A percentile compares a stretch with the other conserved stretches of the same genome.
Conservation (phyloP, 139 green algal species). For the Deuterostichococcus epilithicus region DNA sequence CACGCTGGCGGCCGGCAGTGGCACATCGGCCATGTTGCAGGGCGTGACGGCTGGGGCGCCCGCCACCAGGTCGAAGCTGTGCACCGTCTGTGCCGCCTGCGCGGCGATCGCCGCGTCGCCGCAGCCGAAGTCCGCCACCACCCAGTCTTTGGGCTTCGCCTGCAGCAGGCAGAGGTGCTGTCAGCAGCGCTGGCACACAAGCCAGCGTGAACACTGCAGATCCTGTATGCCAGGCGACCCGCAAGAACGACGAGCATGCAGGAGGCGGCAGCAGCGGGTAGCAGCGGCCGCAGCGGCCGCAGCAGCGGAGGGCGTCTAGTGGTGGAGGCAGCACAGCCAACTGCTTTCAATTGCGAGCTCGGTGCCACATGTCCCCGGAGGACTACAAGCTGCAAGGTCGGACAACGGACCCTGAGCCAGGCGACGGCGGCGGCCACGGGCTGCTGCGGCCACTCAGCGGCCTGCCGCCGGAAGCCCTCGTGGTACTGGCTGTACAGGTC, state of each 20-base stretch:
- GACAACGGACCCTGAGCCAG: slow-evolving; percentile 64
- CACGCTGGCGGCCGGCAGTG: slow-evolving; percentile 37
- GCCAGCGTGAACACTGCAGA: too few species aligned
- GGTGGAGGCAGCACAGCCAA: too few species aligned
- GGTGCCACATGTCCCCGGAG: too few species aligned
- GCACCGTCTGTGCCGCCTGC: slow-evolving; percentile 57
- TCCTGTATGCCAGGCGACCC: too few species aligned
- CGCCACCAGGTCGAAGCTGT: slow-evolving; percentile 86
- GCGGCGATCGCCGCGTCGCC: slow-evolving; percentile 80
- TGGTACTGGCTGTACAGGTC: slow-evolving; percentile 87
- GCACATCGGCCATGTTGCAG: slow-evolving; percentile 87
- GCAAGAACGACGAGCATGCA: too few species aligned
- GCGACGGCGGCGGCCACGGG: slow-evolving; percentile 73
- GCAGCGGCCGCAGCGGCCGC: too few species aligned
- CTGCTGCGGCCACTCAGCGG: slow-evolving; percentile 74
- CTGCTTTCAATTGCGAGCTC: too few species aligned
- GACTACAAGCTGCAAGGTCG: too few species aligned
- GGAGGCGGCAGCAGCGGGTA: too few species aligned
- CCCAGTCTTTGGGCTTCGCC: slow-evolving; percentile 19
- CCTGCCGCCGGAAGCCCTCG: slow-evolving; percentile 81
- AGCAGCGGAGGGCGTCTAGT: too few species aligned
- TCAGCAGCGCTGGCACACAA: not conserved
- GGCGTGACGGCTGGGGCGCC: slow-evolving; percentile 74
- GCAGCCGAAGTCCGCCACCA: slow-evolving; percentile 94
- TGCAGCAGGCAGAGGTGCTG: not conserved